Evolutionary conservation across 257 asterid genomes (phyloP).

Genomic region (Plantago ovata): DNA sequence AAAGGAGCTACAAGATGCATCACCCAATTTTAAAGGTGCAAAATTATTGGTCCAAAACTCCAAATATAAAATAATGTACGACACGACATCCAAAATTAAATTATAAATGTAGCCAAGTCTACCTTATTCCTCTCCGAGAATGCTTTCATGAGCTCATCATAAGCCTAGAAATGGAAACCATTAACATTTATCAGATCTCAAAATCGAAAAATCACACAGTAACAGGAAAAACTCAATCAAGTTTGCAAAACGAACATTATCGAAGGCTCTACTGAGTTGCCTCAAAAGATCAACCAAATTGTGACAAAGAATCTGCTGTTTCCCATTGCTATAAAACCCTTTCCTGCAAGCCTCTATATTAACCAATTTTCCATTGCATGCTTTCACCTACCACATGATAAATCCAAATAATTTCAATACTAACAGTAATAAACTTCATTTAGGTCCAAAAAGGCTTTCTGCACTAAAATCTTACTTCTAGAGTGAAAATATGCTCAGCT

Average conservation of each 20-base stretch:
- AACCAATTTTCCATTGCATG: constrained; percentile 80
- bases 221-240: constrained; percentile 15
- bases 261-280: constrained; percentile 90
- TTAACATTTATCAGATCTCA: constrained; percentile 24
- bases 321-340: constrained; percentile 74
- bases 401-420: constrained; percentile 17
- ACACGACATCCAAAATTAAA: not conserved
- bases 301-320: constrained; percentile 81
- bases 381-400: constrained; percentile 60
- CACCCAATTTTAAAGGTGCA: not conserved
- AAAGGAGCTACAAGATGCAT: no score
- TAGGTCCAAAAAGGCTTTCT: constrained; percentile 3
- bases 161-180: constrained; percentile 58
- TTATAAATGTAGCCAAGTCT: constrained; percentile 13
- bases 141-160: constrained; percentile 87
- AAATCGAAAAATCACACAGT: constrained; percentile 6
- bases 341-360: constrained; percentile 68
- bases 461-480: constrained; percentile 53
- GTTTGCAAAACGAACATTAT: constrained; percentile 53
- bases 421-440: constrained; percentile 1
- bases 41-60: not conserved
- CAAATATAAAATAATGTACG: not conserved
- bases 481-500: constrained; percentile 73
- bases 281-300: constrained; percentile 88
- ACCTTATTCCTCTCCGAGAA: constrained; percentile 96